These are phyloP conservation scores for Aegilops bicornis DNA, from an alignment of 176 grass and related monocot species.

Conservation along the genomic window DNA sequence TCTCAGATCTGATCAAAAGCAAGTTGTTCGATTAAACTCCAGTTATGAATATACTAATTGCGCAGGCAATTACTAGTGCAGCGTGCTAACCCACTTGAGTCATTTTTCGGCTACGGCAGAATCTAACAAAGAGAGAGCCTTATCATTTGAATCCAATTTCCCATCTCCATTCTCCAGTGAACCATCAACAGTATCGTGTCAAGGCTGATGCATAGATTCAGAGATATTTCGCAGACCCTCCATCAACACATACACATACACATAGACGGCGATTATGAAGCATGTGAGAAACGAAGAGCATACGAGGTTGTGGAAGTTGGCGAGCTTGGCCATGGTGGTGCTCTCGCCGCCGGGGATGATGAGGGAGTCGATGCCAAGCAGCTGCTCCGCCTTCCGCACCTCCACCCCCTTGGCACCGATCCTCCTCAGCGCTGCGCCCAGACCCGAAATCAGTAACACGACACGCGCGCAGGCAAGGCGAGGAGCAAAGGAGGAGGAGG, in stretches of 20 bases:
- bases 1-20: neutral
- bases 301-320: conserved; percentile 86
- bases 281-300: neutral
- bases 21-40: neutral
- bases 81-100: neutral
- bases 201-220: neutral
- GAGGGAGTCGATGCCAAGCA: conserved; percentile 62
- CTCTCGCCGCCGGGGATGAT: conserved; percentile 99
- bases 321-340: conserved; percentile 99
- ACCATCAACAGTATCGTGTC: neutral
- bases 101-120: neutral
- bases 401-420: conserved; percentile 84
- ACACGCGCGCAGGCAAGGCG: neutral
- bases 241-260: neutral
- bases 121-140: neutral
- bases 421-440: conserved; percentile 69
- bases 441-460: conserved; percentile 2
- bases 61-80: neutral
- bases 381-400: conserved; percentile 88
- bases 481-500: neutral
- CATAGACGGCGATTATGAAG: neutral
- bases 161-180: no score
- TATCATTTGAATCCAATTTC: neutral
- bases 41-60: neutral
- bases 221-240: neutral